A percentile compares a stretch with the other conserved stretches of the same genome.
These are phyloP conservation scores for Penicillium waksmanii DNA, from an alignment of 495 filamentous ascomycete genomes.

Conservation along the genomic window DNA sequence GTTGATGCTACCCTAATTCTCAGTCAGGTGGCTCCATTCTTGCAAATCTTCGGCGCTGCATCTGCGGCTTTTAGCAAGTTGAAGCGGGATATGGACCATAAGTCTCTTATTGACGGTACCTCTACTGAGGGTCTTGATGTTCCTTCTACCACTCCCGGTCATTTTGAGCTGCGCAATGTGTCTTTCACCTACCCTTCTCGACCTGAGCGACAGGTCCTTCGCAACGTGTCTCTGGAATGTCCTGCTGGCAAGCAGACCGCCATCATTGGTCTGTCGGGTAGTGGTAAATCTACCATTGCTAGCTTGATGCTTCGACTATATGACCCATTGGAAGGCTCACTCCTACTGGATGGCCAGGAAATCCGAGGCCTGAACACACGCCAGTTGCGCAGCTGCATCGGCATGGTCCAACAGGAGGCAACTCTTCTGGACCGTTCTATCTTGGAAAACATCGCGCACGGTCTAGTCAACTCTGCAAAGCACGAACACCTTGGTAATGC, in stretches of 20 bases:
- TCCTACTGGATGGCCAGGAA: conserved; percentile 57
- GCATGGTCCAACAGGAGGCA: conserved; percentile 69
- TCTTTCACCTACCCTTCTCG: conserved; percentile 64
- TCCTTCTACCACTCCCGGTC: conserved; percentile 36
- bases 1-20: conserved; percentile 65
- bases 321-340: conserved; percentile 38
- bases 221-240: conserved; percentile 18
- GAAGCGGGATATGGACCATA: conserved; percentile 51
- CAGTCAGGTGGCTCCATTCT: conserved; percentile 62
- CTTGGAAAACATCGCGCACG: conserved; percentile 67
- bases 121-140: conserved; percentile 31
- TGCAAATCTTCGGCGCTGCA: conserved; percentile 60
- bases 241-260: conserved; percentile 61
- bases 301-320: conserved; percentile 56
- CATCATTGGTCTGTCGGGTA: conserved; percentile 68
- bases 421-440: conserved; percentile 64
- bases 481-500: conserved; percentile 44
- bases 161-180: conserved; percentile 54
- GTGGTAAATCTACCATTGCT: conserved; percentile 68
- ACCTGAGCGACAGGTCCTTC: conserved; percentile 45
- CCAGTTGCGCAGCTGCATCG: conserved; percentile 56
- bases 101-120: conserved; percentile 51
- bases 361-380: conserved; percentile 57
- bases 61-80: conserved; percentile 55
- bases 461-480: conserved; percentile 56